phyloP scores from a whole-genome alignment of 352 stramenopile species.

The Pythium monospermum region DNA sequence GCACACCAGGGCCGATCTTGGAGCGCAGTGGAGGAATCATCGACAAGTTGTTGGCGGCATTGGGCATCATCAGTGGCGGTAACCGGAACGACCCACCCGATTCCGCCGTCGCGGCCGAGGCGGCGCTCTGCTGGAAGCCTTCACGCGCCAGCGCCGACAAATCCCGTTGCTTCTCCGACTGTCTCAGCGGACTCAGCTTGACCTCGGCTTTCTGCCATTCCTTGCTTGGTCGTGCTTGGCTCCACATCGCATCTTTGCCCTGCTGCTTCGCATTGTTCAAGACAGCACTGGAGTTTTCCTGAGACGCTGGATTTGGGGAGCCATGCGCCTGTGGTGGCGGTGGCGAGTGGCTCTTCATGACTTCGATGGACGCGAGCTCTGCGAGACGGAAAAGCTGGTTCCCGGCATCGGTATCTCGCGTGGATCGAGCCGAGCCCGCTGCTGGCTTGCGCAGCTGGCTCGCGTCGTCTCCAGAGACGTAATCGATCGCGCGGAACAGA shows the following conservation, averaged over 20 bases:
- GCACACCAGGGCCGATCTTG: slow-evolving; percentile 71
- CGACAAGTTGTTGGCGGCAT: slow-evolving; percentile 30
- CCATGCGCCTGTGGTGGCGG: slow-evolving; percentile 1
- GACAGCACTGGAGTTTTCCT: slow-evolving; percentile 17
- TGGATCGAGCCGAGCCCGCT: neutral
- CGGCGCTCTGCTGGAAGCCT: slow-evolving; percentile 28
- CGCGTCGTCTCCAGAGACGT: slow-evolving; percentile 54
- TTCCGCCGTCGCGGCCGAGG: slow-evolving; percentile 32
- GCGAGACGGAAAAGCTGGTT: slow-evolving; percentile 72
- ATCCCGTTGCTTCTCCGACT: slow-evolving; percentile 27
- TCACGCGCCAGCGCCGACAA: slow-evolving; percentile 11
- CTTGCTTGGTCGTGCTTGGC: slow-evolving; percentile 17
- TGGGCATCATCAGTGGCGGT: slow-evolving; percentile 55
- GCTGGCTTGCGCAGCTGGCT: slow-evolving; percentile 14
- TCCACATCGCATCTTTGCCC: slow-evolving; percentile 24
- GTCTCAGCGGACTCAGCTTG: slow-evolving; percentile 52
- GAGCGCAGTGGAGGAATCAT: slow-evolving; percentile 66
- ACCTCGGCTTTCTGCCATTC: slow-evolving; percentile 65
- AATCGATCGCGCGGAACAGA: slow-evolving; percentile 59
- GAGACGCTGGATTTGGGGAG: slow-evolving; percentile 10
- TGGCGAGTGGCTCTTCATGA: slow-evolving; percentile 35
- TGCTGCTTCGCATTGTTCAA: slow-evolving; percentile 22
- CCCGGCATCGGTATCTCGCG: slow-evolving; percentile 14
- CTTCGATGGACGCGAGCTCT: slow-evolving; percentile 68
- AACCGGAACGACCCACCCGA: slow-evolving; percentile 33